phyloP scores from a whole-genome alignment of 495 filamentous ascomycete species.

The Tuber calosporum region DNA sequence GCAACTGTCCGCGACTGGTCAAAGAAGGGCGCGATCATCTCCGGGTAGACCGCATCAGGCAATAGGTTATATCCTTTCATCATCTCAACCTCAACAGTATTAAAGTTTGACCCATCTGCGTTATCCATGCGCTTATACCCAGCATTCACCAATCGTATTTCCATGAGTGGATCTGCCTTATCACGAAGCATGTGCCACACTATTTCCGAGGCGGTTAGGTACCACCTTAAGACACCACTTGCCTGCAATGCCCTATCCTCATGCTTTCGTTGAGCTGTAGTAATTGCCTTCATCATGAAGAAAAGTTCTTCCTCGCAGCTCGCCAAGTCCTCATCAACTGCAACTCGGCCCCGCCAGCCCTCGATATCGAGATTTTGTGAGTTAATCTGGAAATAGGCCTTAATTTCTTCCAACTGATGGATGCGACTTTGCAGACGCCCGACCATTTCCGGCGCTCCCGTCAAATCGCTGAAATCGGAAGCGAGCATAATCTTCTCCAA shows the following conservation, averaged over 20 bases:
- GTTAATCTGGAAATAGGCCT: slow-evolving; percentile 88
- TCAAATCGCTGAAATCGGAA: slow-evolving; percentile 97
- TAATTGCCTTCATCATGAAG: slow-evolving; percentile 99
- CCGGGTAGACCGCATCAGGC: slow-evolving; percentile 83
- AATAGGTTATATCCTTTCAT: slow-evolving; percentile 82
- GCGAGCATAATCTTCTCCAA: slow-evolving; percentile 98
- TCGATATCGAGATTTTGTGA: slow-evolving; percentile 77
- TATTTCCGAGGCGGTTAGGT: slow-evolving; percentile 81
- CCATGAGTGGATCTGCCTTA: slow-evolving; percentile 76
- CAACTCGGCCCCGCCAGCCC: slow-evolving; percentile 81
- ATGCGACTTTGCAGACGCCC: slow-evolving; percentile 83
- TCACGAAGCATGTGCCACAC: slow-evolving; percentile 93
- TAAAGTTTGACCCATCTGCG: slow-evolving; percentile 90
- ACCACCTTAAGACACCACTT: slow-evolving; percentile 71
- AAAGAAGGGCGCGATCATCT: slow-evolving; percentile 85
- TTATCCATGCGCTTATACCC: slow-evolving; percentile 93
- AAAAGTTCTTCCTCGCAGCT: slow-evolving; percentile 94
- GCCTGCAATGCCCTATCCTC: slow-evolving; percentile 63
- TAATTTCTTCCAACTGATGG: slow-evolving; percentile 92
- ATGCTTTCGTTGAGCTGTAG: slow-evolving; percentile 79
- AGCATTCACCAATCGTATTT: slow-evolving; percentile 84
- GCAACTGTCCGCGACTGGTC: slow-evolving; percentile 48
- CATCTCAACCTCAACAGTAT: slow-evolving; percentile 74
- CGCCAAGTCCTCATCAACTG: slow-evolving; percentile 78
- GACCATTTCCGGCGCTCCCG: slow-evolving; percentile 90